Percentiles rank a stretch among this genome's conserved stretches.
Evolutionary conservation across 83 land plant genomes (phyloP).

Genomic region (Diphasiastrum complanatum): DNA sequence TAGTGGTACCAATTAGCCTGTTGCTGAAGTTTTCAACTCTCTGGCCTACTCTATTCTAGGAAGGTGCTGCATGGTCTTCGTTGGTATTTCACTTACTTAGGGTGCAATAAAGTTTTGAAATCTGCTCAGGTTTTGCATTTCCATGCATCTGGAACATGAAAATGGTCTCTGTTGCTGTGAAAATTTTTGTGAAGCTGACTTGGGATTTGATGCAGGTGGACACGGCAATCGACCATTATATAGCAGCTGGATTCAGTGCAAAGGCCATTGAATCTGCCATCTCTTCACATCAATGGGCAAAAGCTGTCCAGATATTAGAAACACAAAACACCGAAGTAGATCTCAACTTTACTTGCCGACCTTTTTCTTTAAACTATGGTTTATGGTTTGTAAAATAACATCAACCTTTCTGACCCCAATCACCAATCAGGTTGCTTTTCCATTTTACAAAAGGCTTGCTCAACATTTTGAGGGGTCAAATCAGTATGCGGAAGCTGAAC

Average conservation of each 20-base stretch:
- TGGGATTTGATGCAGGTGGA: constrained; percentile 29
- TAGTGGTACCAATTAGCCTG: too few relatives aligned
- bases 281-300: constrained; percentile 32
- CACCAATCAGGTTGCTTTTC: constrained; percentile 15
- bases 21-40: too few relatives aligned
- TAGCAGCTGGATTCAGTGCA: constrained; percentile 28
- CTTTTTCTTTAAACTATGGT: neutral
- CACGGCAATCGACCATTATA: constrained; percentile 32
- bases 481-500: constrained; percentile 34
- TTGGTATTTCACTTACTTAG: too few relatives aligned
- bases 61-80: too few relatives aligned
- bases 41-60: too few relatives aligned
- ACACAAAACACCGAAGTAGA: constrained; percentile 25
- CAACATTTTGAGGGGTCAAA: constrained; percentile 34
- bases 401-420: neutral
- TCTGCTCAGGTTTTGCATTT: too few relatives aligned
- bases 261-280: constrained; percentile 37
- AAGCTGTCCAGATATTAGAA: constrained; percentile 34
- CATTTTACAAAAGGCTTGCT: constrained; percentile 25
- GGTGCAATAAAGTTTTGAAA: too few relatives aligned
- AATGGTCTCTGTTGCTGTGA: too few relatives aligned
- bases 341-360: neutral
- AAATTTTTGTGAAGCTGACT: too few relatives aligned
- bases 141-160: too few relatives aligned
- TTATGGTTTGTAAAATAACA: neutral